phyloP scores from a whole-genome alignment of 257 asterid species.

The Handroanthus guayacan region DNA sequence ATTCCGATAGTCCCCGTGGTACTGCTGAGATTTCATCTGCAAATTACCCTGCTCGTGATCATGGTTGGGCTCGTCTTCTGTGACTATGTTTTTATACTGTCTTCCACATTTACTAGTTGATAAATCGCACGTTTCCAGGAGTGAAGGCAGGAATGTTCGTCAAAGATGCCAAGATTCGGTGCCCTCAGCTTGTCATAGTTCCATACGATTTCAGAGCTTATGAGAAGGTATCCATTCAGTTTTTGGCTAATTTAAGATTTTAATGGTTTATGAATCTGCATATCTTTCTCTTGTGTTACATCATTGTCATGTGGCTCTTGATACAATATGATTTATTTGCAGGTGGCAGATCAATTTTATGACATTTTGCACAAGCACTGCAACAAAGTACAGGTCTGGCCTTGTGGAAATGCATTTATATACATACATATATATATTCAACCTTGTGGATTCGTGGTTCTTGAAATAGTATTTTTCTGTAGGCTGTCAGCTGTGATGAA shows the following conservation, averaged over 20 bases:
- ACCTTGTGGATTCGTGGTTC: conserved; percentile 24
- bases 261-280: conserved; percentile 6
- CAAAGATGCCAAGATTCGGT: conserved; percentile 86
- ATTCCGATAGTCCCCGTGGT: conserved; percentile 91
- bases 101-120: conserved; percentile 31
- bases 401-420: conserved; percentile 28
- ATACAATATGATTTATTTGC: conserved; percentile 35
- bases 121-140: conserved; percentile 54
- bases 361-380: conserved; percentile 87
- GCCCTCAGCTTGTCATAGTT: conserved; percentile 89
- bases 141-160: conserved; percentile 97
- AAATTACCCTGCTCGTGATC: conserved; percentile 88
- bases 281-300: conserved; percentile 23
- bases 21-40: conserved; percentile 97
- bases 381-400: conserved; percentile 87
- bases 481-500: conserved; percentile 99
- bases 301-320: conserved; percentile 21
- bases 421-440: conserved; percentile 12
- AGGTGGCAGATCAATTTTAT: conserved; percentile 97
- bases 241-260: conserved; percentile 21
- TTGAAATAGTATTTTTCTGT: conserved; percentile 40
- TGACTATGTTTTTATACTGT: conserved; percentile 2
- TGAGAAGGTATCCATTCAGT: conserved; percentile 69
- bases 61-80: conserved; percentile 62
- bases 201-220: conserved; percentile 95